phyloP scores from a whole-genome alignment of 306 rosid genomes.

The Castanea crenata region DNA sequence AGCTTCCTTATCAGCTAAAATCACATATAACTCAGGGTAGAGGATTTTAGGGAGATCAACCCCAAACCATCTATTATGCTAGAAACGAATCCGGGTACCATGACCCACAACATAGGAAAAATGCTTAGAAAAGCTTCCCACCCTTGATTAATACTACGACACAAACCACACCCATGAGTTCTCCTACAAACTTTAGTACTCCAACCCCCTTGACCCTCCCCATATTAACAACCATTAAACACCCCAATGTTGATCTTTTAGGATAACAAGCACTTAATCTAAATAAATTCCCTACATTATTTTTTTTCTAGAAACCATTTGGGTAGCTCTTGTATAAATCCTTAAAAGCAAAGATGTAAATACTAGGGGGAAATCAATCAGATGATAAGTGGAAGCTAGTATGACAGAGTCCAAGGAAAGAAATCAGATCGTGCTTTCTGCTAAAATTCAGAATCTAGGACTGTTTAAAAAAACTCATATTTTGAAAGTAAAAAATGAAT shows the following conservation, averaged over 20 bases:
- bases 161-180: too few relatives aligned
- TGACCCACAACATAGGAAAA: too few relatives aligned
- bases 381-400: neutral
- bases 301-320: neutral
- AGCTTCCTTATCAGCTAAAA: too few relatives aligned
- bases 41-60: too few relatives aligned
- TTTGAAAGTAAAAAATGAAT: neutral
- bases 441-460: neutral
- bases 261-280: neutral
- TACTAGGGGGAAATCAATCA: neutral
- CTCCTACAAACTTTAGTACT: too few relatives aligned
- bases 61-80: too few relatives aligned
- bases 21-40: too few relatives aligned
- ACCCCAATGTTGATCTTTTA: neutral
- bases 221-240: neutral
- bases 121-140: too few relatives aligned
- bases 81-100: too few relatives aligned
- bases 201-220: too few relatives aligned
- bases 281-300: neutral
- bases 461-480: neutral
- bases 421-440: neutral
- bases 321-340: neutral
- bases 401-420: neutral
- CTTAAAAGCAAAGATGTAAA: neutral
- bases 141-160: too few relatives aligned